phyloP scores from a whole-genome alignment of 2,329 filamentous ascomycete species.

The Acrocalymma vagum region DNA sequence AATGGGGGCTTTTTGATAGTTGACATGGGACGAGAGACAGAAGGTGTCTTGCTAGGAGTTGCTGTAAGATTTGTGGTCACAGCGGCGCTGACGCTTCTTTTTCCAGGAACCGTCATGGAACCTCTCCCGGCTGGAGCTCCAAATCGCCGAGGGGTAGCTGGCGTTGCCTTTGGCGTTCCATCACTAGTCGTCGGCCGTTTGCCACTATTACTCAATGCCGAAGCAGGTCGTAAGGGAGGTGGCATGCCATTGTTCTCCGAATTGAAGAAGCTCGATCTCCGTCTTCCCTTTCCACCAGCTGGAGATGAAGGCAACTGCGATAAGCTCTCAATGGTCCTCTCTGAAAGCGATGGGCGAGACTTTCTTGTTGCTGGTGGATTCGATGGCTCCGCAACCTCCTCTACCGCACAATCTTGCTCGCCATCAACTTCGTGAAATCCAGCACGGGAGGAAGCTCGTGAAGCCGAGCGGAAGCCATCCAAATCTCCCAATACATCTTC shows the following conservation, averaged over 20 bases:
- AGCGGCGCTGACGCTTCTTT: constrained; percentile 45
- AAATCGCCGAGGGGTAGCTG: constrained; percentile 40
- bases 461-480: constrained; percentile 53
- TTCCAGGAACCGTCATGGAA: constrained; percentile 46
- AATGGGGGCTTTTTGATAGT: constrained; percentile 40
- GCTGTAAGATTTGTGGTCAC: constrained; percentile 23
- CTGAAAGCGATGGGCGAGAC: constrained; percentile 71
- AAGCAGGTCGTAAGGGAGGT: constrained; percentile 69
- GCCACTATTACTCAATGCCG: constrained; percentile 63
- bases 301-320: constrained; percentile 82
- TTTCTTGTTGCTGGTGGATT: constrained; percentile 44
- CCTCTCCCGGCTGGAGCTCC: constrained; percentile 24
- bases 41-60: constrained; percentile 42
- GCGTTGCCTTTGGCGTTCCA: constrained; percentile 37
- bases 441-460: constrained; percentile 49
- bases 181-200: constrained; percentile 58
- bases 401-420: constrained; percentile 22
- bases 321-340: constrained; percentile 86
- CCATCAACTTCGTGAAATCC: constrained; percentile 44
- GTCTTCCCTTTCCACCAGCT: constrained; percentile 63
- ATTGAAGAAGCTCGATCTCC: constrained; percentile 77
- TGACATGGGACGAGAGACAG: constrained; percentile 42
- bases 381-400: constrained; percentile 21
- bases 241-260: constrained; percentile 68
- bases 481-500: constrained; percentile 54